These are phyloP conservation scores for Saccharomyces hybrid DNA, from an alignment of 1,139 yeast species.

Conservation along the genomic window DNA sequence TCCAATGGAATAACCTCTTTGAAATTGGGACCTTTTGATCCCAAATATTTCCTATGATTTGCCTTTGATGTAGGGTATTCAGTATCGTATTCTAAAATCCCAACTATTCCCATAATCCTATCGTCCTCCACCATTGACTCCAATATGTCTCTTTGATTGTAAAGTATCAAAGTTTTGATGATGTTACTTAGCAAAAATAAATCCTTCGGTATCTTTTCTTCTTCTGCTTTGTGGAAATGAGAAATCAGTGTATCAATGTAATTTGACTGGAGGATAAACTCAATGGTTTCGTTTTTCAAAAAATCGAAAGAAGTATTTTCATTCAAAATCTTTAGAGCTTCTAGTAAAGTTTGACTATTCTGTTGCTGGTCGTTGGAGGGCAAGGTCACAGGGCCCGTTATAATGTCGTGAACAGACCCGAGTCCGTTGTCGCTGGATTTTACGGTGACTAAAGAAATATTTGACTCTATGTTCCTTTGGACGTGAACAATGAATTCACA, in stretches of 20 bases:
- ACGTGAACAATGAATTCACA: constrained; percentile 72
- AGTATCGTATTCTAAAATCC: constrained; percentile 88
- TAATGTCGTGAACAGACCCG: constrained; percentile 51
- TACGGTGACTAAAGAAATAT: constrained; percentile 67
- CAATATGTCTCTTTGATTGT: constrained; percentile 61
- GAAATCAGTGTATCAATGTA: constrained; percentile 48
- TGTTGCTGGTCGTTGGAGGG: constrained; percentile 50
- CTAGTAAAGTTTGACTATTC: constrained; percentile 39
- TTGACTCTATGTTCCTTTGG: constrained; percentile 57
- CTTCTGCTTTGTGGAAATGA: constrained; percentile 52
- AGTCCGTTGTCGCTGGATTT: constrained; percentile 42
- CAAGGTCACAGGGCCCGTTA: constrained; percentile 69
- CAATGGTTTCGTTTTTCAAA: constrained; percentile 46
- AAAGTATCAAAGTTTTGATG: constrained; percentile 57
- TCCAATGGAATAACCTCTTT: constrained; percentile 65
- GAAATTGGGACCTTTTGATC: constrained; percentile 47
- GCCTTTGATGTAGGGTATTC: constrained; percentile 75
- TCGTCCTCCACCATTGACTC: constrained; percentile 61
- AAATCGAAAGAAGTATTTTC: constrained; percentile 52
- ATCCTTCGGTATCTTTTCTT: constrained; percentile 39
- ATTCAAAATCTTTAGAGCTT: constrained; percentile 44
- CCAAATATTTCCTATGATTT: constrained; percentile 60
- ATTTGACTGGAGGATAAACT: constrained; percentile 41
- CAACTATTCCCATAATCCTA: constrained; percentile 55
- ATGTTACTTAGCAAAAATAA: constrained; percentile 65